A percentile compares a stretch with the other conserved stretches of the same genome.
Evolutionary conservation across 1,139 yeast species (phyloP).

Genomic region (Hyphopichia fennica): DNA sequence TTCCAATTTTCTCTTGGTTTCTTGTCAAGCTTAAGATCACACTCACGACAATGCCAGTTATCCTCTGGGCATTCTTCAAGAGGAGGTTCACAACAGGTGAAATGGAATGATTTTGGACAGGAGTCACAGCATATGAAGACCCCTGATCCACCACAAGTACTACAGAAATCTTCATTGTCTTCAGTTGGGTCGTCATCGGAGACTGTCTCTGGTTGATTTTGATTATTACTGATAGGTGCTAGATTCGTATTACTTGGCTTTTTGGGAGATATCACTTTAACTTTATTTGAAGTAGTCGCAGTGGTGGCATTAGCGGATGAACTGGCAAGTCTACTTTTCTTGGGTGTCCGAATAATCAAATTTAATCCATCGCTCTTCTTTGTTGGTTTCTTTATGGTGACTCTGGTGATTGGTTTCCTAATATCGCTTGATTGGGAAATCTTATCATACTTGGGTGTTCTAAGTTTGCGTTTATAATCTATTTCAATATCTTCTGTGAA

Average conservation of each 20-base stretch:
- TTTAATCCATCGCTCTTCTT: slow-evolving; percentile 5
- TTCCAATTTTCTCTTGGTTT: slow-evolving; percentile 27
- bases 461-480: slow-evolving; percentile 24
- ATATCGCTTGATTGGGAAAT: slow-evolving; percentile 33
- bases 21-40: slow-evolving; percentile 43
- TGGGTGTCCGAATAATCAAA: not conserved
- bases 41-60: slow-evolving; percentile 86
- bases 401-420: slow-evolving; percentile 19
- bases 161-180: slow-evolving; percentile 84
- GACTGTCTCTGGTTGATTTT: slow-evolving; percentile 5
- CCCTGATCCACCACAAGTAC: slow-evolving; percentile 87
- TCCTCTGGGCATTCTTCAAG: slow-evolving; percentile 81
- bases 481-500: slow-evolving; percentile 8
- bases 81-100: slow-evolving; percentile 90
- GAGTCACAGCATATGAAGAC: slow-evolving; percentile 89
- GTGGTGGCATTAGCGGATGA: not conserved
- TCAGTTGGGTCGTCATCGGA: slow-evolving; percentile 27
- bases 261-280: slow-evolving; percentile 45
- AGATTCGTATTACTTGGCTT: slow-evolving; percentile 31
- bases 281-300: slow-evolving; percentile 23
- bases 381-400: slow-evolving; percentile 4
- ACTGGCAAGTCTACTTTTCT: not conserved
- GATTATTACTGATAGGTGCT: slow-evolving; percentile 18
- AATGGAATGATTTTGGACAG: slow-evolving; percentile 91
- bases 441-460: slow-evolving; percentile 33